Percentiles rank a stretch among this genome's conserved stretches.
These are phyloP conservation scores for Thalassiosira mediterranea DNA, from an alignment of 352 stramenopile genomes.

Conservation along the genomic window DNA sequence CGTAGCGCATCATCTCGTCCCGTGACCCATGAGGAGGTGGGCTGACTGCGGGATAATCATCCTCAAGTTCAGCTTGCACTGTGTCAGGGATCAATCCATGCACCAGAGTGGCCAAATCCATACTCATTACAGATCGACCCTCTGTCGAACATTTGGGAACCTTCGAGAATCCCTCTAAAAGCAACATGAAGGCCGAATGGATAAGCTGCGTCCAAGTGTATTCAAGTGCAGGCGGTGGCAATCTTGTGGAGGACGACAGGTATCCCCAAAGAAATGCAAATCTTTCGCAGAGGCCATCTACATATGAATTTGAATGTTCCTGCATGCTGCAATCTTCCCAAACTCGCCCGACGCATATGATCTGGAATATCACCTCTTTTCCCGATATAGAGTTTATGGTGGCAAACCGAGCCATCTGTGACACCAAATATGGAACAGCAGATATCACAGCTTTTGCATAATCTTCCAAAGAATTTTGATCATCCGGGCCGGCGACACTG, in stretches of 20 bases:
- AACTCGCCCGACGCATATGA: conserved; percentile 50
- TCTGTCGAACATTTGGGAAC: conserved; percentile 91
- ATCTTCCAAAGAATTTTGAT: conserved; percentile 20
- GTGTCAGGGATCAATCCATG: conserved; percentile 68
- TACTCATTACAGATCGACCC: conserved; percentile 94
- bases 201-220: conserved; percentile 67
- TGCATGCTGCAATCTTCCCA: conserved; percentile 71
- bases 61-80: conserved; percentile 54
- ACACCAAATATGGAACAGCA: conserved; percentile 36
- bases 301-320: conserved; percentile 77
- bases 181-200: conserved; percentile 59
- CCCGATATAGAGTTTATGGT: conserved; percentile 45
- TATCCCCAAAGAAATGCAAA: conserved; percentile 62
- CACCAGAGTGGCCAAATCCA: conserved; percentile 91
- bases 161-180: conserved; percentile 91
- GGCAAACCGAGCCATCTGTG: conserved; percentile 37
- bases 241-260: conserved; percentile 41
- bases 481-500: neutral
- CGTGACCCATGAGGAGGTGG: conserved; percentile 29
- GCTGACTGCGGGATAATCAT: conserved; percentile 40
- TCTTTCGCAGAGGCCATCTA: conserved; percentile 68
- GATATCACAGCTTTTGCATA: conserved; percentile 34
- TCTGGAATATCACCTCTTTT: conserved; percentile 59
- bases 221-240: conserved; percentile 46
- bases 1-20: conserved; percentile 63